A percentile compares a stretch with the other conserved stretches of the same genome.
phyloP scores from a whole-genome alignment of 2,329 filamentous ascomycete species.

The Colletotrichum tropicicola region DNA sequence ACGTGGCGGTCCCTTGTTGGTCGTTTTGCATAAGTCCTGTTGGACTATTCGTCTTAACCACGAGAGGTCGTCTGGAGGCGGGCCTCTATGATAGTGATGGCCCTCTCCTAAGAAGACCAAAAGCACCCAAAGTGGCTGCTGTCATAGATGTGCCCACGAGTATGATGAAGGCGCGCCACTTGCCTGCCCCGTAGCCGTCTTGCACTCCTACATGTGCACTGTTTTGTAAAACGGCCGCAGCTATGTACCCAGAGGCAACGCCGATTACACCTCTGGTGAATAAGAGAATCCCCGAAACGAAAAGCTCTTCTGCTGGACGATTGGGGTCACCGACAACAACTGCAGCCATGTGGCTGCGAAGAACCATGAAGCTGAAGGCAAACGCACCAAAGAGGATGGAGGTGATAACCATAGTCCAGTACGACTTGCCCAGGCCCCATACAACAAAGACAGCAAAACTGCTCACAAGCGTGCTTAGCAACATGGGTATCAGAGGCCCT shows the following conservation, averaged over 20 bases:
- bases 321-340: background rate
- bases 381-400: slow-evolving; percentile 14
- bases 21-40: no score
- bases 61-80: no score
- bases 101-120: background rate
- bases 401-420: slow-evolving; percentile 8
- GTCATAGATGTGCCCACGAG: background rate
- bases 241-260: slow-evolving; percentile 9
- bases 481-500: background rate
- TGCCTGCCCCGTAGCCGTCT: background rate
- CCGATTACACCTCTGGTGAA: slow-evolving; percentile 11
- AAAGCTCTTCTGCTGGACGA: background rate
- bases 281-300: background rate
- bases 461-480: slow-evolving; percentile 7
- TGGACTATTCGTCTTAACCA: no score
- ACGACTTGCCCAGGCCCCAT: slow-evolving; percentile 2
- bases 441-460: background rate
- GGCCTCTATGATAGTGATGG: no score
- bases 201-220: slow-evolving; percentile 1
- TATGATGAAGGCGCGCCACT: slow-evolving; percentile 11
- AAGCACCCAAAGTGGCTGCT: background rate
- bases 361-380: slow-evolving; percentile 14
- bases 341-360: slow-evolving; percentile 12
- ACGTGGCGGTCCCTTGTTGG: no score
- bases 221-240: background rate